Percentiles rank a stretch among this genome's conserved stretches.
phyloP scores from a whole-genome alignment of 2,329 filamentous ascomycete genomes.

The Colletotrichum eleusines region DNA sequence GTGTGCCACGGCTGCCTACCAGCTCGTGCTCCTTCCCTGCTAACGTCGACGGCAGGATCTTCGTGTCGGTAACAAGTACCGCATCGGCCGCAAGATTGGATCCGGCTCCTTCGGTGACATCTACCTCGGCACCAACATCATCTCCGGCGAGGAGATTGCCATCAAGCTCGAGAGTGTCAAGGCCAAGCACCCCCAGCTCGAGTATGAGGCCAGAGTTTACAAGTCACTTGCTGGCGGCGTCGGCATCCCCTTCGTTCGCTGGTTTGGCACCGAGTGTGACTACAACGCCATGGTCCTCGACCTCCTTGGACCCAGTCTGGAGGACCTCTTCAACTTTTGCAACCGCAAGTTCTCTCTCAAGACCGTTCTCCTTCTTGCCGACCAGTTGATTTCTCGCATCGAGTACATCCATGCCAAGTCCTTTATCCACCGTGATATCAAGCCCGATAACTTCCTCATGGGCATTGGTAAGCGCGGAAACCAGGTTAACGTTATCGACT shows the following conservation, averaged over 20 bases:
- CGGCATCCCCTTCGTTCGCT: conserved; percentile 98
- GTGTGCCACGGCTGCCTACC: not conserved
- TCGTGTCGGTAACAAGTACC: conserved; percentile 99
- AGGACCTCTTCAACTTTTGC: conserved; percentile 99
- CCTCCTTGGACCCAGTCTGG: conserved; percentile 92
- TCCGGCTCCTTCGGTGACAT: conserved; percentile 98
- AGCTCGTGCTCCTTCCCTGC: conserved; percentile 6
- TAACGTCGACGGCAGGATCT: conserved; percentile 76
- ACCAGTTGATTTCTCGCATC: conserved; percentile 98
- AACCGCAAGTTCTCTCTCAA: conserved; percentile 99
- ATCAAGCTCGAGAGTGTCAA: conserved; percentile 99
- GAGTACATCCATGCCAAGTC: conserved; percentile 99
- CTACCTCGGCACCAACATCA: conserved; percentile 99
- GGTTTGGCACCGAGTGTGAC: conserved; percentile 99
- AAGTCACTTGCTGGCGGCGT: conserved; percentile 93
- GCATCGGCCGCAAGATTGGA: conserved; percentile 98
- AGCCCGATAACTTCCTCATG: conserved; percentile 99
- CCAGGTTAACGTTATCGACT: conserved; percentile 99
- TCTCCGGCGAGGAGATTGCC: conserved; percentile 98
- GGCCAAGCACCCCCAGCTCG: conserved; percentile 98
- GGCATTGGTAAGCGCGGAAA: conserved; percentile 99
- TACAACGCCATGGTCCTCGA: conserved; percentile 99
- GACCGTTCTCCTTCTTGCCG: conserved; percentile 95
- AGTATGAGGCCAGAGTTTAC: conserved; percentile 97
- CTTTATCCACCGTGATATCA: conserved; percentile 99